A percentile compares a stretch with the other conserved stretches of the same genome.
Conservation (phyloP, 192 early-diverging fungal genomes). For the Backusella tuberculispora region DNA sequence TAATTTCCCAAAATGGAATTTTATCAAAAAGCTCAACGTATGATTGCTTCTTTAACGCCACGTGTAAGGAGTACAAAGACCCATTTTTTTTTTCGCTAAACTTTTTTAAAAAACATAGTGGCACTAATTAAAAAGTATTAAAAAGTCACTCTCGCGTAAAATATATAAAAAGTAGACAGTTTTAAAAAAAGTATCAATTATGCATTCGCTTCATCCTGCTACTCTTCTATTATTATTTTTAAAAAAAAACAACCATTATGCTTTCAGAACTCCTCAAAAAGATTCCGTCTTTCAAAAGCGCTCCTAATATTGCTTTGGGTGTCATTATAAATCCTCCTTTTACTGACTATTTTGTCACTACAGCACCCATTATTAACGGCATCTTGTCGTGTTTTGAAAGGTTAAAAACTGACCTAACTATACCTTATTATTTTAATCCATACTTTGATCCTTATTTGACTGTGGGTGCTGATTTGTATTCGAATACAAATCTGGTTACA, state of each 20-base stretch:
- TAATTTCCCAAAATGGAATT: not conserved
- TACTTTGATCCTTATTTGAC: conserved; percentile 1
- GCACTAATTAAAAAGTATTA: not conserved
- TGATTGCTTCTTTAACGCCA: not conserved
- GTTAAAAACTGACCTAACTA: not conserved
- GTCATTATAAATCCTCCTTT: not conserved
- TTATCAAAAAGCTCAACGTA: not conserved
- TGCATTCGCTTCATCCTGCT: not conserved
- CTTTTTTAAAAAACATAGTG: not conserved
- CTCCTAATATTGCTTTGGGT: not conserved
- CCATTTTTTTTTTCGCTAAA: not conserved
- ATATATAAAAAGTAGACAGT: too few species aligned
- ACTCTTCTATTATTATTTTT: not conserved
- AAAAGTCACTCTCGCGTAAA: too few species aligned
- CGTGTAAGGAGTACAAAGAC: not conserved
- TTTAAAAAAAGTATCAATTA: not conserved
- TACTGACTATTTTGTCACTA: not conserved
- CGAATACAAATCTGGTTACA: not conserved
- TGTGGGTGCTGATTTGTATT: not conserved
- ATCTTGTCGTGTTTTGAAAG: not conserved
- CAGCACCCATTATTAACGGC: not conserved
- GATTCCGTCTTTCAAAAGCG: not conserved
- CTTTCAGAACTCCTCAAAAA: not conserved
- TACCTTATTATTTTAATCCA: not conserved
- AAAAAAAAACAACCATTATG: too few species aligned